A percentile compares a stretch with the other conserved stretches of the same genome.
These are phyloP conservation scores for Pythium apleroticum DNA, from an alignment of 352 stramenopile species.

Conservation along the genomic window DNA sequence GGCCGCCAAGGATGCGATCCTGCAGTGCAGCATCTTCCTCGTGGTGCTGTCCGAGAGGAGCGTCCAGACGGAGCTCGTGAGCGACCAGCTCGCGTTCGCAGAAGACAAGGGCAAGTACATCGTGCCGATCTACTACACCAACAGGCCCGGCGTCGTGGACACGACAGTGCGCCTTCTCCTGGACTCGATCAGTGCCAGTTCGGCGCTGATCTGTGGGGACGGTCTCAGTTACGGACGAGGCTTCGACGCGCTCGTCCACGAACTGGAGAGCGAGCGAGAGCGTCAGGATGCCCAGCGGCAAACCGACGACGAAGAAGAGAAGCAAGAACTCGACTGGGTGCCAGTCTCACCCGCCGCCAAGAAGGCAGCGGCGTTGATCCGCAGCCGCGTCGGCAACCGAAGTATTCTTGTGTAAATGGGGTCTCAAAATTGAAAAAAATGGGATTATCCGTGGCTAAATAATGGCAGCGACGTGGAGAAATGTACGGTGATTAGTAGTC, in stretches of 20 bases:
- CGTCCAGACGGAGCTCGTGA: constrained; percentile 79
- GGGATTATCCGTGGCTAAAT: constrained; percentile 12
- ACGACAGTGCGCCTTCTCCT: constrained; percentile 35
- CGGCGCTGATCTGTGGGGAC: constrained; percentile 50
- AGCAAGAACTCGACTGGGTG: constrained; percentile 6
- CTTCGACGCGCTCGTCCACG: constrained; percentile 50
- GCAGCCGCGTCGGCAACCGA: not conserved
- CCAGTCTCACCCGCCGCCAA: constrained; percentile 4
- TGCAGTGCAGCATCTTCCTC: constrained; percentile 66
- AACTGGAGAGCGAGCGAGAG: constrained; percentile 28
- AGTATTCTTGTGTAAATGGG: constrained; percentile 7
- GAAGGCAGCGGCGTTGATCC: not conserved
- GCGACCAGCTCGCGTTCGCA: constrained; percentile 79
- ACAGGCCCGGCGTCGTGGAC: constrained; percentile 46
- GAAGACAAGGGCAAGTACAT: constrained; percentile 82
- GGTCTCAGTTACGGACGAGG: constrained; percentile 69
- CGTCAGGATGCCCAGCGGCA: not conserved
- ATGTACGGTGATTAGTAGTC: constrained; percentile 2
- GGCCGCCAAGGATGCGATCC: constrained; percentile 74
- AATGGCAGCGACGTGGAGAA: not conserved
- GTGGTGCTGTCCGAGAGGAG: constrained; percentile 75
- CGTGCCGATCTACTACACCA: constrained; percentile 71
- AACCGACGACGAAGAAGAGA: constrained; percentile 4
- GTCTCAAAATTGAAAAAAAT: not conserved
- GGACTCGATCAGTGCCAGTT: constrained; percentile 30